Evolutionary conservation across 179 eudicot genomes (phyloP).

Genomic region (Patellifolia procumbens): DNA sequence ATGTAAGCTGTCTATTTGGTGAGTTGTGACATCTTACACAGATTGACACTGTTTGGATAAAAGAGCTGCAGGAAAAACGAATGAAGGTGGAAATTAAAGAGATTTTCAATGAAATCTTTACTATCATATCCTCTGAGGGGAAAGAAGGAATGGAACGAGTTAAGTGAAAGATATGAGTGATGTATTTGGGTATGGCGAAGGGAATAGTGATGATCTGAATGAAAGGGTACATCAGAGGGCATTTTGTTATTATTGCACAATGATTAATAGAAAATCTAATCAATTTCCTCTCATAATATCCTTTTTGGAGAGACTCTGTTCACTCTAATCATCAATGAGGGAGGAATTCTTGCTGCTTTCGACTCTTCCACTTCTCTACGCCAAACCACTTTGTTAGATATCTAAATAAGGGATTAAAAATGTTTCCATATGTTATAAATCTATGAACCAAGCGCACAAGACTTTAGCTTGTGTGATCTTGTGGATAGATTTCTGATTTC

Average conservation of each 20-base stretch:
- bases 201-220: background rate
- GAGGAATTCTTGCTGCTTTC: background rate
- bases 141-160: background rate
- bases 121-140: background rate
- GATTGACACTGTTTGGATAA: background rate
- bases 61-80: background rate
- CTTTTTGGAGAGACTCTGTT: background rate
- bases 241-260: background rate
- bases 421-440: background rate
- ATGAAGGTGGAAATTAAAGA: background rate
- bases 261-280: no score
- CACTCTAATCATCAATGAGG: background rate
- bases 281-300: background rate
- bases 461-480: background rate
- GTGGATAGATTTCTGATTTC: background rate
- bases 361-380: background rate
- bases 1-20: background rate
- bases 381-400: background rate
- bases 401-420: background rate
- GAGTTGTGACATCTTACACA: background rate
- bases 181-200: background rate
- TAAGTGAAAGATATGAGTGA: background rate
- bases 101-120: background rate
- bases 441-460: background rate
- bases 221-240: background rate